phyloP scores from a whole-genome alignment of 495 filamentous ascomycete species.

The Astrothelium subdiscretum region DNA sequence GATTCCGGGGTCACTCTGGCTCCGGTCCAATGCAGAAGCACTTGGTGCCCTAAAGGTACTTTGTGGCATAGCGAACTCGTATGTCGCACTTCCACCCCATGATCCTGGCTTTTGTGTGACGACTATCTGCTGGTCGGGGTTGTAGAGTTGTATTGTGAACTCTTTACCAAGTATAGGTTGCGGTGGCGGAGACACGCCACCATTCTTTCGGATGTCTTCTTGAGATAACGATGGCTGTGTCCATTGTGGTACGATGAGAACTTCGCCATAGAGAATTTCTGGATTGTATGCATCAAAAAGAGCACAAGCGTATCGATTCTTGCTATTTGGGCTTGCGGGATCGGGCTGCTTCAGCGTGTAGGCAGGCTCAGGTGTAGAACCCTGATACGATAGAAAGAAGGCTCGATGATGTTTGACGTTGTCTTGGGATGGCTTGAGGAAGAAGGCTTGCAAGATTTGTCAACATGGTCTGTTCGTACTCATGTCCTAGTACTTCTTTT shows the following conservation, averaged over 20 bases:
- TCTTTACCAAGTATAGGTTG: slow-evolving; percentile 66
- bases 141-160: slow-evolving; percentile 82
- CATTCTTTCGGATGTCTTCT: slow-evolving; percentile 66
- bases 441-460: slow-evolving; percentile 48
- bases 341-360: slow-evolving; percentile 70
- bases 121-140: slow-evolving; percentile 73
- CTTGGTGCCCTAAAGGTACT: slow-evolving; percentile 72
- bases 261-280: slow-evolving; percentile 76
- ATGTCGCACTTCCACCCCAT: slow-evolving; percentile 67
- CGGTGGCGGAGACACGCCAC: slow-evolving; percentile 53
- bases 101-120: slow-evolving; percentile 59
- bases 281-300: slow-evolving; percentile 74
- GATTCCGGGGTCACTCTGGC: slow-evolving; percentile 52
- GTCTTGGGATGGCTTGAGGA: slow-evolving; percentile 39
- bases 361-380: slow-evolving; percentile 63
- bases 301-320: slow-evolving; percentile 76
- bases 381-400: slow-evolving; percentile 67
- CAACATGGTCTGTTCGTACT: no score
- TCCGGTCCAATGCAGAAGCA: slow-evolving; percentile 61
- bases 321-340: slow-evolving; percentile 51
- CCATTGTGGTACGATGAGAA: slow-evolving; percentile 75
- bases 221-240: slow-evolving; percentile 66
- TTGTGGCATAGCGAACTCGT: slow-evolving; percentile 90
- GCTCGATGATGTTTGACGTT: slow-evolving; percentile 43
- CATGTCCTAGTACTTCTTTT: slow-evolving; percentile 19